phyloP scores from a whole-genome alignment of 257 asterid genomes.

The Scutellaria minor region DNA sequence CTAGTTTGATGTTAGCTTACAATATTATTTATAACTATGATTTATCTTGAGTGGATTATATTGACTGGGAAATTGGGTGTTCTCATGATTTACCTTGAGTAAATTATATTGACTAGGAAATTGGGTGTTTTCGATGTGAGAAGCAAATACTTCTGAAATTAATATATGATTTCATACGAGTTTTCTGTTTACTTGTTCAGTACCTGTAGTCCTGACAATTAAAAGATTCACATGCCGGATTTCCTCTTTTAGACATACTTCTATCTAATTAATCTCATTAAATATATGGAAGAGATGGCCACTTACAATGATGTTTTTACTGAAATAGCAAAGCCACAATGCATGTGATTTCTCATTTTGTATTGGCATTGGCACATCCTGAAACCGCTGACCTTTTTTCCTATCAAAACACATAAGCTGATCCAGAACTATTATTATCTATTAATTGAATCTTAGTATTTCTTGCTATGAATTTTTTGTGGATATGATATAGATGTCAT shows the following conservation, averaged over 20 bases:
- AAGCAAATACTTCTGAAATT: too few species aligned
- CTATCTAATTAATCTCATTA: background rate
- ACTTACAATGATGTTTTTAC: slow-evolving; percentile 1
- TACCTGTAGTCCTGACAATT: too few species aligned
- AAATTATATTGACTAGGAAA: too few species aligned
- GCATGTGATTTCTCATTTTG: slow-evolving; percentile 4
- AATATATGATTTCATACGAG: too few species aligned
- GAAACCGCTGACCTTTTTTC: slow-evolving; percentile 6
- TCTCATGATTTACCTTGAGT: background rate
- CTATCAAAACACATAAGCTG: background rate
- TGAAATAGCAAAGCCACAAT: background rate
- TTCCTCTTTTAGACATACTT: background rate
- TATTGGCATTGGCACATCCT: slow-evolving; percentile 6
- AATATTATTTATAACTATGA: background rate
- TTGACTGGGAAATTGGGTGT: background rate
- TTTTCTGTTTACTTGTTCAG: too few species aligned
- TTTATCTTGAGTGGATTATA: background rate
- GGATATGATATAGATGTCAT: slow-evolving; percentile 5
- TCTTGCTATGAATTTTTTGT: slow-evolving; percentile 3
- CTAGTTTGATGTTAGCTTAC: background rate
- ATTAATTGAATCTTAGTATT: background rate
- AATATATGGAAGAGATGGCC: background rate
- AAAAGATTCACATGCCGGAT: background rate
- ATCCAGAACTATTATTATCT: background rate
- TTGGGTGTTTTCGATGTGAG: background rate